Base-by-base conservation (phyloP, 108 stramenopile species). In the Stephanodiscus triporus region DNA sequence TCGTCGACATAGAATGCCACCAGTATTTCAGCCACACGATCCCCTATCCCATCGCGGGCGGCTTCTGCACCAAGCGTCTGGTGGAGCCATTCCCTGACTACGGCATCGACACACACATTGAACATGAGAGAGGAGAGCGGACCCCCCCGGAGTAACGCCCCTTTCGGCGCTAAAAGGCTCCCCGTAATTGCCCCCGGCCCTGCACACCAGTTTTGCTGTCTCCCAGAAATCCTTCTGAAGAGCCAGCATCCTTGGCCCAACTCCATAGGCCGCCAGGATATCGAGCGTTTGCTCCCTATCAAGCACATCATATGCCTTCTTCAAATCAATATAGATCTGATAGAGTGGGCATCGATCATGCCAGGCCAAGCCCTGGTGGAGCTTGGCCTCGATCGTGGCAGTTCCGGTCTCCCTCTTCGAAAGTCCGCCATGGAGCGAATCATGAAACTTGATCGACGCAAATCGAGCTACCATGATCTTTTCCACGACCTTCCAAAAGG, bases 141-240 rank as follows among this genome's bases (percentile, higher is more conserved):
- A n/a, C n/a, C 55, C 73, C 11, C 73, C 73, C 37, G 66, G 73
- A 10, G 65, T 73, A 17, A 73, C 61, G 11, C 72, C 72, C 20
- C 72, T 61, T 2, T 22, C 24, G 17, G 60, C 30, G 4, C 23
- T 20, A 24, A 73, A n/a, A 64, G 20, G 63, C 6, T 2, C 13
- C 22, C 36, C 61, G 62, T 19, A n/a, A 58, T 23, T 63, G 2
- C 72, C 61, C 47, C 42, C 40, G 27, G 42, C 61, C 23, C 62
- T 6, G 13, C 6, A 22, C 49, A 51, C 66, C 27, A 67, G 10
- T 23, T 49, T 13, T 27, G 22, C 29, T 11, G 20, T 22, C 5
- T 32, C n/a, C 72, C 72, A 73, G 29, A 64, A 38, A 14, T 17
- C 2, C 16, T 20, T 16, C n/a, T 63, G 63, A 2, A 73, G 24